A percentile compares a stretch with the other conserved stretches of the same genome.
phyloP scores from a whole-genome alignment of 176 grass and related monocot genomes.

The Metroxylon sagu region DNA sequence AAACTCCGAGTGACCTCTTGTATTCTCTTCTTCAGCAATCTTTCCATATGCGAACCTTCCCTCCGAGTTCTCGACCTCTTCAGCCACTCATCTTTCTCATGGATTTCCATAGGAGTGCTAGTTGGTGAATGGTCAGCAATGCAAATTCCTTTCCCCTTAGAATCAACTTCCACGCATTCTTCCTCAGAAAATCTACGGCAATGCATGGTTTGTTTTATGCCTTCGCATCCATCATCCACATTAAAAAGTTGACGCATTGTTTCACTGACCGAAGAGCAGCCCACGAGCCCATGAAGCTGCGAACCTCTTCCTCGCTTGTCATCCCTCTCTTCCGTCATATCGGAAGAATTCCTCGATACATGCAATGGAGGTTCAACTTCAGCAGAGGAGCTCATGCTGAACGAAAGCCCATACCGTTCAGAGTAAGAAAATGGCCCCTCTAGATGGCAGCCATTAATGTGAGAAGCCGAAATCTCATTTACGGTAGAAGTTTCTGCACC shows the following conservation, averaged over 20 bases:
- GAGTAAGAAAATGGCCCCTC: slow-evolving; percentile 44
- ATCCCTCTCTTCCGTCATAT: slow-evolving; percentile 21
- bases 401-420: slow-evolving; percentile 41
- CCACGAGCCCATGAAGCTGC: slow-evolving; percentile 65
- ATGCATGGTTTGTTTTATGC: background rate
- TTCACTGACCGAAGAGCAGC: slow-evolving; percentile 59
- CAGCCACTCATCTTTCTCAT: background rate
- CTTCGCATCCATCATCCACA: background rate
- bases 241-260: background rate
- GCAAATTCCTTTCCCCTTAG: background rate
- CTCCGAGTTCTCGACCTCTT: background rate
- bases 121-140: background rate
- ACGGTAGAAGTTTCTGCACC: slow-evolving; percentile 4
- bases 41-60: background rate
- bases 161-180: background rate
- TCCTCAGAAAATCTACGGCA: background rate
- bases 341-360: slow-evolving; percentile 63
- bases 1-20: too few relatives aligned
- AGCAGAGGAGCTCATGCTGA: slow-evolving; percentile 36
- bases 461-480: slow-evolving; percentile 2
- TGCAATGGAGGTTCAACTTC: slow-evolving; percentile 43
- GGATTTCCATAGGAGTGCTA: background rate
- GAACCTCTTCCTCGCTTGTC: slow-evolving; percentile 15
- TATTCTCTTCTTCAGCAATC: background rate
- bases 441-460: background rate